phyloP scores from a whole-genome alignment of 2,329 filamentous ascomycete species.

The Ophiostoma ulmi region DNA sequence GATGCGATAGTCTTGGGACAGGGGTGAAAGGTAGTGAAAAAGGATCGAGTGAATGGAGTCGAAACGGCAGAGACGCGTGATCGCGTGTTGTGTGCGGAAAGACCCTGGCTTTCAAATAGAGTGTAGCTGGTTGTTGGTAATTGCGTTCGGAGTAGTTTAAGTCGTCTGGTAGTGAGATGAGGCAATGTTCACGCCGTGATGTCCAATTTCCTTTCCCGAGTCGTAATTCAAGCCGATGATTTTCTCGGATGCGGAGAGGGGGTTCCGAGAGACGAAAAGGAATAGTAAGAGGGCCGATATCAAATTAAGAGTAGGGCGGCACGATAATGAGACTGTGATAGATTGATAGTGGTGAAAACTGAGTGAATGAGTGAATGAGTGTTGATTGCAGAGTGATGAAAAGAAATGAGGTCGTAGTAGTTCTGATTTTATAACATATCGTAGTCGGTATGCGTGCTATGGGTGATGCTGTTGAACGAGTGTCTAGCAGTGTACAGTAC shows the following conservation, averaged over 20 bases:
- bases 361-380: not conserved
- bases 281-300: not conserved
- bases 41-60: not conserved
- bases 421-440: constrained; percentile 27
- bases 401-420: constrained; percentile 18
- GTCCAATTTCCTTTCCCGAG: not conserved
- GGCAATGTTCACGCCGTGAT: not conserved
- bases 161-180: not conserved
- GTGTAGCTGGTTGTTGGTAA: not conserved
- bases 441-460: constrained; percentile 16
- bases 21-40: not conserved
- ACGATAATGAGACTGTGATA: not conserved
- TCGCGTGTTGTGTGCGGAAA: not conserved
- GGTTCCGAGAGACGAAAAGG: not conserved
- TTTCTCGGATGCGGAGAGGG: not conserved
- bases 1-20: not conserved
- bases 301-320: not conserved
- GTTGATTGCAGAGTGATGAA: constrained; percentile 15
- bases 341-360: not conserved
- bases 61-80: not conserved
- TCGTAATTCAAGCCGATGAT: not conserved
- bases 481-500: not conserved
- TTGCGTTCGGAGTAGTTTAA: not conserved
- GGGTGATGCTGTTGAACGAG: constrained; percentile 9
- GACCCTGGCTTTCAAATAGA: not conserved